phyloP scores from a whole-genome alignment of 1,139 yeast genomes.

The Chernovozyma sophiae-reginae region DNA sequence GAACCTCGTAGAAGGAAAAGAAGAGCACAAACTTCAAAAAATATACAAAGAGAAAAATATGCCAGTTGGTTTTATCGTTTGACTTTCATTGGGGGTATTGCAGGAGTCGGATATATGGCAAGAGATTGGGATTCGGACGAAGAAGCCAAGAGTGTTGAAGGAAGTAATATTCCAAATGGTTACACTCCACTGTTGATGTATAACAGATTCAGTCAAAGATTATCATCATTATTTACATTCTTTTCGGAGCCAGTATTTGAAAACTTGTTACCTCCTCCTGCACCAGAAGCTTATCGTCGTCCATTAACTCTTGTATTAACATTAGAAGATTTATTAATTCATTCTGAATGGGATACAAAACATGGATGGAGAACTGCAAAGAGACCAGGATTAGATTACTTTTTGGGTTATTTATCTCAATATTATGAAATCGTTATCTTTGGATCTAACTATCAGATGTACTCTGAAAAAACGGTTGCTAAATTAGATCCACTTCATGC shows the following conservation, averaged over 20 bases:
- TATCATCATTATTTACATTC: slow-evolving; percentile 70
- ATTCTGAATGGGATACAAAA: slow-evolving; percentile 88
- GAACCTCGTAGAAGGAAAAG: slow-evolving; percentile 41
- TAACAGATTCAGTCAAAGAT: slow-evolving; percentile 66
- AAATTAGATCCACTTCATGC: slow-evolving; percentile 94
- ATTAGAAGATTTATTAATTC: slow-evolving; percentile 84
- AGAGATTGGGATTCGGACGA: slow-evolving; percentile 88
- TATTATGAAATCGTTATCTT: slow-evolving; percentile 94
- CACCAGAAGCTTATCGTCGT: slow-evolving; percentile 89
- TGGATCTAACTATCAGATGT: slow-evolving; percentile 79
- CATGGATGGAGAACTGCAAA: slow-evolving; percentile 98
- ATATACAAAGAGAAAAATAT: slow-evolving; percentile 51
- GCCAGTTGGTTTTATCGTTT: slow-evolving; percentile 68
- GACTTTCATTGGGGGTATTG: slow-evolving; percentile 55
- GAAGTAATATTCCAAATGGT: slow-evolving; percentile 60
- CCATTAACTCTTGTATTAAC: slow-evolving; percentile 87
- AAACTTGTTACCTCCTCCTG: slow-evolving; percentile 81
- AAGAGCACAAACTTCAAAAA: slow-evolving; percentile 60
- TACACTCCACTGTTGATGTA: slow-evolving; percentile 63
- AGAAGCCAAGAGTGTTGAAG: slow-evolving; percentile 50
- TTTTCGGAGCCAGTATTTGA: slow-evolving; percentile 94
- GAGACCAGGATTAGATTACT: slow-evolving; percentile 97
- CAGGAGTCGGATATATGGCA: slow-evolving; percentile 69
- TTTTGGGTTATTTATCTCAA: slow-evolving; percentile 88
- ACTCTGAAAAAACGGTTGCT: slow-evolving; percentile 77